Evolutionary conservation across 805 yeast genomes (phyloP).

Genomic region (Nakazawaea ishiwadae): DNA sequence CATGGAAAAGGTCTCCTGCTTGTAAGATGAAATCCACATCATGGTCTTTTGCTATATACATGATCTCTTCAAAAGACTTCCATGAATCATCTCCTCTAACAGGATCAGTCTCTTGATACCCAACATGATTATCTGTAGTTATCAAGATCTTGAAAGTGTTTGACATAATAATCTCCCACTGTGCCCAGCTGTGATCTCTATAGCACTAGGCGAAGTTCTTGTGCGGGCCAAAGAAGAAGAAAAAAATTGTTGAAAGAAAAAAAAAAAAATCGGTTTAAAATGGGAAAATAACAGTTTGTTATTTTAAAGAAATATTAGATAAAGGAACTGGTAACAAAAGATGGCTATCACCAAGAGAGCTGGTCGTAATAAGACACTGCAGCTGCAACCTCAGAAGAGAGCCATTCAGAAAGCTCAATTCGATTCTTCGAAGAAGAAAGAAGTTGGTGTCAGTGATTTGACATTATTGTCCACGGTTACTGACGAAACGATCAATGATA

Average conservation of each 20-base stretch:
- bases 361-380: conserved; percentile 51
- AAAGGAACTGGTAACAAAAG: not conserved
- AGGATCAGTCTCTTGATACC: conserved; percentile 85
- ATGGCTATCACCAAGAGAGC: conserved; percentile 83
- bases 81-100: conserved; percentile 88
- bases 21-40: conserved; percentile 88
- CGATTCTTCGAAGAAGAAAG: conserved; percentile 83
- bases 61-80: conserved; percentile 80
- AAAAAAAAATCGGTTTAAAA: conserved; percentile 4
- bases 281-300: not conserved
- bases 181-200: too few relatives aligned
- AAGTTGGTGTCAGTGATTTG: conserved; percentile 96
- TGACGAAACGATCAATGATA: conserved; percentile 90
- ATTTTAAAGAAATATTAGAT: not conserved
- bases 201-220: conserved; percentile 7
- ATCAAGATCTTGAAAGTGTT: conserved; percentile 74
- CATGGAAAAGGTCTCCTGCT: conserved; percentile 90
- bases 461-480: conserved; percentile 84
- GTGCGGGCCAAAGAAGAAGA: too few relatives aligned
- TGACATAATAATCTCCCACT: not conserved
- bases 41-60: conserved; percentile 58
- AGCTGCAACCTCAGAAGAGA: conserved; percentile 49
- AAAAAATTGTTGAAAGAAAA: not conserved
- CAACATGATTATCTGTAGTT: conserved; percentile 96
- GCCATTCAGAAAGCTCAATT: conserved; percentile 83